These are phyloP conservation scores for Eucalyptus tenuipes DNA, from an alignment of 345 rosid genomes.

Conservation along the genomic window DNA sequence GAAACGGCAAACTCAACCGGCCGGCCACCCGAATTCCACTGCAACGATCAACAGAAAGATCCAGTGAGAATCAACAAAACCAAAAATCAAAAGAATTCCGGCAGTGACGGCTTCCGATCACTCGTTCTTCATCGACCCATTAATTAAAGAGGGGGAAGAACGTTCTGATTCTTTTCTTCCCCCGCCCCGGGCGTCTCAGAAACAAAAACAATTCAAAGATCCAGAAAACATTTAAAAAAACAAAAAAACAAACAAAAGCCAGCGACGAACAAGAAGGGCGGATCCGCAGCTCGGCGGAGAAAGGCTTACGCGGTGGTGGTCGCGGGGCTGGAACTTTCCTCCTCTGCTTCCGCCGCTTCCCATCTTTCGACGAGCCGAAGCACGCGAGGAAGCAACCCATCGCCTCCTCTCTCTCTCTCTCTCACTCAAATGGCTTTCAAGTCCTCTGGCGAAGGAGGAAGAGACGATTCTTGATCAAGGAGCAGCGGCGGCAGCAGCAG, in stretches of 20 bases:
- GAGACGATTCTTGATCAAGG: neutral
- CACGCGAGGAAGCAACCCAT: constrained; percentile 90
- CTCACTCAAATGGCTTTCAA: neutral
- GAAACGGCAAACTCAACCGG: neutral
- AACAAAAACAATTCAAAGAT: neutral
- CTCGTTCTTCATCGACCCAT: neutral
- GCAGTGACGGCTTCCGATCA: neutral
- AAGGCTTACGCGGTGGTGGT: constrained; percentile 30
- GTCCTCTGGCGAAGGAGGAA: neutral
- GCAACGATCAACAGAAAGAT: neutral
- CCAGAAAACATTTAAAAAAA: neutral
- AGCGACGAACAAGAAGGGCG: neutral
- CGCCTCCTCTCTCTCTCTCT: neutral
- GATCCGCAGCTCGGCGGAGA: neutral
- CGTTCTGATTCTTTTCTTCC: neutral
- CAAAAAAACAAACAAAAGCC: neutral
- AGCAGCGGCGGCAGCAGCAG: neutral
- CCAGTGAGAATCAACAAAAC: neutral
- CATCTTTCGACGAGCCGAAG: constrained; percentile 73
- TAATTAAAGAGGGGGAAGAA: neutral
- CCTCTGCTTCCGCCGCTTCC: constrained; percentile 22
- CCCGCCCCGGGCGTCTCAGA: neutral
- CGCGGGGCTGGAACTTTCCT: constrained; percentile 35
- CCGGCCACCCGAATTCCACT: neutral
- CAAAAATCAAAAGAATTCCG: neutral